These are phyloP conservation scores for Dictyostelium citrinum DNA, from an alignment of 78 protist genomes.

Conservation along the genomic window DNA sequence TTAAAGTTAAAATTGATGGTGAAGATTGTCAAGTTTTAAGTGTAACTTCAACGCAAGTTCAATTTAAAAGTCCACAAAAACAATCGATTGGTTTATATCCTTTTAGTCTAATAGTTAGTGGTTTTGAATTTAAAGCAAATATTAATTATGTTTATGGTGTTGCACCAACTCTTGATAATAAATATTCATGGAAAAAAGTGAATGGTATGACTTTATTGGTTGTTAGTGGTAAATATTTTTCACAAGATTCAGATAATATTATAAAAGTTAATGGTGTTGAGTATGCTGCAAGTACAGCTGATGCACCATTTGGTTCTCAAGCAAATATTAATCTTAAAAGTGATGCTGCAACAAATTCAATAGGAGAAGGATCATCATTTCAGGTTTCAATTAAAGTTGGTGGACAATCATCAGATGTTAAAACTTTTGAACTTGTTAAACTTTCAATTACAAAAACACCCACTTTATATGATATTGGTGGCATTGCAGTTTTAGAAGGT, in stretches of 20 bases:
- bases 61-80: neutral
- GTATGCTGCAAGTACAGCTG: neutral
- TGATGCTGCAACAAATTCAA: neutral
- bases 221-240: neutral
- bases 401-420: neutral
- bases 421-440: neutral
- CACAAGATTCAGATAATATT: neutral
- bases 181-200: neutral
- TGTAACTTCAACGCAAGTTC: neutral
- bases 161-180: neutral
- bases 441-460: neutral
- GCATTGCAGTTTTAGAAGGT: neutral
- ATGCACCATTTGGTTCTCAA: neutral
- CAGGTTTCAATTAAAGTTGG: neutral
- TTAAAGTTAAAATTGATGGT: neutral
- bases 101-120: neutral
- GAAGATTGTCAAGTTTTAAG: neutral
- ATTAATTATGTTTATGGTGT: neutral
- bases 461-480: neutral
- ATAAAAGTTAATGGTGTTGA: neutral
- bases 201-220: neutral
- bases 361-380: neutral
- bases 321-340: neutral
- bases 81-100: neutral
- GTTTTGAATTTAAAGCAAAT: neutral